Evolutionary conservation across 2,329 filamentous ascomycete species (phyloP), one percentile per base, ranked within the genome.

Genomic region (Elsinoe perseae): DNA sequence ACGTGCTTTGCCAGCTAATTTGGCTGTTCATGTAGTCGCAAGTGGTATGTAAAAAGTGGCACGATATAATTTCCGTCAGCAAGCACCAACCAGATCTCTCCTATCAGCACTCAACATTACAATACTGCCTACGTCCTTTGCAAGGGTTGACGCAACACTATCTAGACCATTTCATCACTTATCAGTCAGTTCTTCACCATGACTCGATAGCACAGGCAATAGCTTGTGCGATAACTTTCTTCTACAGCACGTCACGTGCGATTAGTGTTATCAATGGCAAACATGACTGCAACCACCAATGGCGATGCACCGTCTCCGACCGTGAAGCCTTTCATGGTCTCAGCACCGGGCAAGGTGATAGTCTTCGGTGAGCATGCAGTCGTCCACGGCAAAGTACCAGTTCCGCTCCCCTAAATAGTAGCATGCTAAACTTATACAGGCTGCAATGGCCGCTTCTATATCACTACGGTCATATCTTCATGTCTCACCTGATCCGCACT

Each of bases 301-400:
- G 28, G 12, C 48, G n/a, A 52, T 38, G 30, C 5, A 16, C 14
- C 48, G 18, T 8, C 44, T 27, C 16, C 23, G 5, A 7, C 14
- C n/a, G 10, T 25, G 25, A 27, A 36, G 18, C 77, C 91, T 59
- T 98, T 98, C 70, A 95, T 98, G 88, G 91, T 97, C 57, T 97
- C 93, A 14, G 92, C 95, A 2, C 93, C 93, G 0, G 95, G 92
- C 61, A 98, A 98, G 71, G 93, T 96, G 68, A 98, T 98, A 70
- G 89, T 97, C 54, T 97, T 92, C 73, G 93, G 93, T 63, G 93
- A 98, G 72, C 93, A 98, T 75, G 87, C 93, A 2, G 93, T 97
- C n/a, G 93, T 98, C 18, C 84, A 98, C 68, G 91, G 91, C 68
- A 97, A 96, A 81, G 87, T 88, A 74, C 9, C 32, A 56, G 73